phyloP scores from a whole-genome alignment of 2,329 filamentous ascomycete species.

The Colletotrichum shisoi region DNA sequence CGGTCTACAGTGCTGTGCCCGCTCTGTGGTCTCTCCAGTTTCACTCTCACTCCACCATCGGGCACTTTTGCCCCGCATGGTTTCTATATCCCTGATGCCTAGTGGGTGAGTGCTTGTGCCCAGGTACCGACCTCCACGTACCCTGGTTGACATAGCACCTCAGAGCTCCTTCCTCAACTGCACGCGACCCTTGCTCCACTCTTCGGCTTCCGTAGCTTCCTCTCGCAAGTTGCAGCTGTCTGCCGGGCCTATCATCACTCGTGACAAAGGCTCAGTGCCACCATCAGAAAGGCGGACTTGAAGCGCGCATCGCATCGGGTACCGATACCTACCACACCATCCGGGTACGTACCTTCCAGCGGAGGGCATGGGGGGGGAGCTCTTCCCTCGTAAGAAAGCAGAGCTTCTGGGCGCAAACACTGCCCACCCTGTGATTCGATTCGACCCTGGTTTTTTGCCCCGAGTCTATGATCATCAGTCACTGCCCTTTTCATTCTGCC shows the following conservation, averaged over 20 bases:
- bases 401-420: constrained; percentile 36
- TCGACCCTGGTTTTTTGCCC: background rate
- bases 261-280: constrained; percentile 11
- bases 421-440: constrained; percentile 27
- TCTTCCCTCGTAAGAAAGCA: constrained; percentile 8
- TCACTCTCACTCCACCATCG: constrained; percentile 27
- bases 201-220: constrained; percentile 21
- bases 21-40: background rate
- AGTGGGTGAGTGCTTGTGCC: too few relatives aligned
- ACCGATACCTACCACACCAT: background rate
- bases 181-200: constrained; percentile 30
- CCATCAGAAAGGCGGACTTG: background rate
- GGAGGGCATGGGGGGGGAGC: constrained; percentile 6
- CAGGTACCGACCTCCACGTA: too few relatives aligned
- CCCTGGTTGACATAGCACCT: too few relatives aligned
- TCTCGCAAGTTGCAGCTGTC: constrained; percentile 15
- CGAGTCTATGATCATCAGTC: constrained; percentile 29
- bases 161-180: background rate
- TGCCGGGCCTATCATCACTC: constrained; percentile 23
- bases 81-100: constrained; percentile 13
- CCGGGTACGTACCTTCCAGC: background rate
- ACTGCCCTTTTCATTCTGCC: background rate
- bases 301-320: background rate
- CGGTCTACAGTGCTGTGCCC: constrained; percentile 21
- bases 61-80: constrained; percentile 33